These are phyloP conservation scores for Pterocarpus macrocarpus DNA, from an alignment of 306 rosid genomes.

Conservation along the genomic window DNA sequence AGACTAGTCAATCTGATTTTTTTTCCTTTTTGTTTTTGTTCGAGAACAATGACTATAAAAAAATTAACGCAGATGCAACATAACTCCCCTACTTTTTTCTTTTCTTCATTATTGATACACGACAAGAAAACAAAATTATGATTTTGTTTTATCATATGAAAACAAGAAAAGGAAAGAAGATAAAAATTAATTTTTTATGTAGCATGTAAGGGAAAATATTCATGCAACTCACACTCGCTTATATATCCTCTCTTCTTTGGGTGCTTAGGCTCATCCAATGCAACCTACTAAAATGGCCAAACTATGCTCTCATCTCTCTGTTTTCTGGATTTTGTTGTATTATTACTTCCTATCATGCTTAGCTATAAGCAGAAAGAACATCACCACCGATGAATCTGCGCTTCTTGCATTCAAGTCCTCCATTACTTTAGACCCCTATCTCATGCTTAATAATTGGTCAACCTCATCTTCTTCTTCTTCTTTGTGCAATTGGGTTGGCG, in stretches of 20 bases:
- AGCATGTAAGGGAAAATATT: too few species aligned
- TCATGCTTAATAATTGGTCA: background rate
- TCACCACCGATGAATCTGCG: background rate
- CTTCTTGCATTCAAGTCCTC: background rate
- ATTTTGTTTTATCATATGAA: too few species aligned
- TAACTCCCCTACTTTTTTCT: too few species aligned
- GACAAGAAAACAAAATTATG: too few species aligned
- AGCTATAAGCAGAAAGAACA: background rate
- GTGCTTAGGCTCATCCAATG: background rate
- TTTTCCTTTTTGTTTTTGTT: too few species aligned
- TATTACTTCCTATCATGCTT: background rate
- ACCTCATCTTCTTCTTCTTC: background rate
- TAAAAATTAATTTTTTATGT: too few species aligned
- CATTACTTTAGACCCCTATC: background rate
- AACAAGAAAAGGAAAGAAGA: too few species aligned
- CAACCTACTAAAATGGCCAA: background rate
- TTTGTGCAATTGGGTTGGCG: conserved; percentile 11
- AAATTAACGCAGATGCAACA: too few species aligned
- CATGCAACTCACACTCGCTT: too few species aligned
- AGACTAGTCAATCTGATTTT: too few species aligned
- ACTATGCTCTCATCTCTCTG: background rate
- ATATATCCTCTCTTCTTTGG: background rate
- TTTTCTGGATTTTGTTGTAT: background rate
- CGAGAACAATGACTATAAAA: too few species aligned
- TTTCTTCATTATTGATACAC: too few species aligned